Evolutionary conservation across 2,329 filamentous ascomycete genomes (phyloP), one percentile per base, ranked within the genome.

Genomic region (Nemania sp.): DNA sequence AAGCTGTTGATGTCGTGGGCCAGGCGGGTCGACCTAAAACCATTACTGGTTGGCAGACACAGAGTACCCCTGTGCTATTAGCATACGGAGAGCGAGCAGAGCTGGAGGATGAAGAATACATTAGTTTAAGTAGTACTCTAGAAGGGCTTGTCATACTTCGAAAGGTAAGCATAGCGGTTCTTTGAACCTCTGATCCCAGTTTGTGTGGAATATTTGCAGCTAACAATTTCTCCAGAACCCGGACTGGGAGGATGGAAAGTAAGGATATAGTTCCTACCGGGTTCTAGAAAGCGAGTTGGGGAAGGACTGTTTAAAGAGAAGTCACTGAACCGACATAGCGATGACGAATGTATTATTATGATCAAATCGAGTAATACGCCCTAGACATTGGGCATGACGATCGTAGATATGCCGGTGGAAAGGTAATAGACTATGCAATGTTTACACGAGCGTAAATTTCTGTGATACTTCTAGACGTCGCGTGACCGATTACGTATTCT

Each of bases 21-120:
- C 96, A 98, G 81, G 96, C 97, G 13, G 96, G 96, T 79, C 89
- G 95, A 70, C 96, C 96, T 73, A 98, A 99, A 90, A 99, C 96
- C 1, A 99, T 99, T 76, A 99, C 96, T 10, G 96, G 96, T 61
- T 99, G 96, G 96, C 96, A 99, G 83, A 99, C 96, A 73, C 96
- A 99, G 85, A 98, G 93, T 84, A 99, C 96, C n/a, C 96, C 96
- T 0, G 96, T 99, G 54, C 85, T 99, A 67, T 84, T 99, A 75
- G 91, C 93, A n/a, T 92, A 97, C 77, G 96, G 97, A 32, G 96
- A 99, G 85, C 88, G 97, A 76, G 96, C 96, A 10, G 96, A 99
- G 85, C 85, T 99, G 58, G 96, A 99, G 81, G 96, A 99, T 77
- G 96, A 99, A 83, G 91, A 99, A 83, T 99, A 98, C 80, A 91